phyloP scores from a whole-genome alignment of 345 rosid genomes.

The Viola odorata region DNA sequence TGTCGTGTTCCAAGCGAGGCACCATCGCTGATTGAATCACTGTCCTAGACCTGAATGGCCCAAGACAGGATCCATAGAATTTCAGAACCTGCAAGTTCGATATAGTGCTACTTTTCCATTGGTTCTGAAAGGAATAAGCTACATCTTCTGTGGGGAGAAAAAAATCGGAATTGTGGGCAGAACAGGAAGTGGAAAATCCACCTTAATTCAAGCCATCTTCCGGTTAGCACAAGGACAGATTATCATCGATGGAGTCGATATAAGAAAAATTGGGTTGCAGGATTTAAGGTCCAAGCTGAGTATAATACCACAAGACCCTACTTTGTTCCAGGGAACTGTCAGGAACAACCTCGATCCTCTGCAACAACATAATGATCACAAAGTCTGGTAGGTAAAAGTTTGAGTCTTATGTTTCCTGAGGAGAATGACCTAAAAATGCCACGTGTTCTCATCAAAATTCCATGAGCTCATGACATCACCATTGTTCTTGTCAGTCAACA shows the following conservation, averaged over 20 bases:
- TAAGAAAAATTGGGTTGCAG: slow-evolving; percentile 49
- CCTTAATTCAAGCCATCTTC: slow-evolving; percentile 56
- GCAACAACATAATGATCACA: slow-evolving; percentile 45
- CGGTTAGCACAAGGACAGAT: slow-evolving; percentile 54
- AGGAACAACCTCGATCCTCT: slow-evolving; percentile 57
- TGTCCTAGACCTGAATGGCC: slow-evolving; percentile 56
- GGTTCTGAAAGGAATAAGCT: slow-evolving; percentile 58
- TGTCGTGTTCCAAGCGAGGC: slow-evolving; percentile 52
- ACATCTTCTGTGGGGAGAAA: slow-evolving; percentile 54
- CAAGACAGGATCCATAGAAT: slow-evolving; percentile 39
- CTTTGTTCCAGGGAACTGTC: slow-evolving; percentile 65
- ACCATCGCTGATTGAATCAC: slow-evolving; percentile 36
- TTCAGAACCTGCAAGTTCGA: slow-evolving; percentile 44
- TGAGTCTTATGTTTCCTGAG: neutral
- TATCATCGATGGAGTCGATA: slow-evolving; percentile 44
- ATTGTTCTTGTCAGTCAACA: slow-evolving; percentile 34
- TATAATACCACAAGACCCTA: slow-evolving; percentile 69
- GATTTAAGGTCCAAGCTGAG: slow-evolving; percentile 55
- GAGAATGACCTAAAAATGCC: neutral
- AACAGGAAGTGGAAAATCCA: slow-evolving; percentile 31
- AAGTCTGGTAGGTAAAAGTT: slow-evolving; percentile 36
- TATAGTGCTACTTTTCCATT: slow-evolving; percentile 49
- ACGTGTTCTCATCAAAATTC: too few species aligned
- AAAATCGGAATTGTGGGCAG: slow-evolving; percentile 82
- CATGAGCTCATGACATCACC: neutral